phyloP scores from a whole-genome alignment of 2,329 filamentous ascomycete genomes.

The Didymella arachidicola region DNA sequence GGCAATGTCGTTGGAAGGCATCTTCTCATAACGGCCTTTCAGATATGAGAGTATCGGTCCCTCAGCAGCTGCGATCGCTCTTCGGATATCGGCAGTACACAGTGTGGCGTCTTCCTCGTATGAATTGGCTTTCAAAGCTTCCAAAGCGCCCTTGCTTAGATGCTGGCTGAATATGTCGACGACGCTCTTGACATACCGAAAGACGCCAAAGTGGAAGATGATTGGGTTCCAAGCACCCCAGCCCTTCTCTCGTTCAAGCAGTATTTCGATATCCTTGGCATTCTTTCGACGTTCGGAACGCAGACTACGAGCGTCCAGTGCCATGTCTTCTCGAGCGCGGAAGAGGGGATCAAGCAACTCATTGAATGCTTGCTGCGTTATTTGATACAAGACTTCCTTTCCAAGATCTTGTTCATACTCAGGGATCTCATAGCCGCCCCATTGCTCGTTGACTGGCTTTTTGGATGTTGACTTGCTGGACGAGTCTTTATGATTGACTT shows the following conservation, averaged over 20 bases:
- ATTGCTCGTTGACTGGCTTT: slow-evolving; percentile 70
- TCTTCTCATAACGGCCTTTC: slow-evolving; percentile 18
- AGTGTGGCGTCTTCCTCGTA: not conserved
- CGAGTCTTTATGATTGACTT: slow-evolving; percentile 72
- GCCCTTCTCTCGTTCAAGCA: slow-evolving; percentile 1
- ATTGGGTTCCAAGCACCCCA: slow-evolving; percentile 24
- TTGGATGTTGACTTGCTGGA: slow-evolving; percentile 79
- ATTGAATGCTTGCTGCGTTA: slow-evolving; percentile 91
- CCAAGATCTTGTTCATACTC: slow-evolving; percentile 83
- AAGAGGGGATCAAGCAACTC: slow-evolving; percentile 90
- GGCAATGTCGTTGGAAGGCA: slow-evolving; percentile 1
- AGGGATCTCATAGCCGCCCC: slow-evolving; percentile 80
- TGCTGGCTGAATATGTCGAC: slow-evolving; percentile 31
- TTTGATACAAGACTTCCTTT: slow-evolving; percentile 88
- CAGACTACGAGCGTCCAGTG: slow-evolving; percentile 67
- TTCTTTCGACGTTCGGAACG: slow-evolving; percentile 40
- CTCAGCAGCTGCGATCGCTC: slow-evolving; percentile 30
- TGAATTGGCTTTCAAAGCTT: not conserved
- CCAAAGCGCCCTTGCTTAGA: slow-evolving; percentile 18
- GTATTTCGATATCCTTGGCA: slow-evolving; percentile 30
- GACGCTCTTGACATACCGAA: slow-evolving; percentile 38
- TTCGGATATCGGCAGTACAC: slow-evolving; percentile 21
- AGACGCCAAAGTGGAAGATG: slow-evolving; percentile 34
- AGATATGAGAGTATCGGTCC: slow-evolving; percentile 21
- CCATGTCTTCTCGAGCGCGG: slow-evolving; percentile 77